phyloP scores from a whole-genome alignment of 75 land plant species.

The Pinus taeda region DNA sequence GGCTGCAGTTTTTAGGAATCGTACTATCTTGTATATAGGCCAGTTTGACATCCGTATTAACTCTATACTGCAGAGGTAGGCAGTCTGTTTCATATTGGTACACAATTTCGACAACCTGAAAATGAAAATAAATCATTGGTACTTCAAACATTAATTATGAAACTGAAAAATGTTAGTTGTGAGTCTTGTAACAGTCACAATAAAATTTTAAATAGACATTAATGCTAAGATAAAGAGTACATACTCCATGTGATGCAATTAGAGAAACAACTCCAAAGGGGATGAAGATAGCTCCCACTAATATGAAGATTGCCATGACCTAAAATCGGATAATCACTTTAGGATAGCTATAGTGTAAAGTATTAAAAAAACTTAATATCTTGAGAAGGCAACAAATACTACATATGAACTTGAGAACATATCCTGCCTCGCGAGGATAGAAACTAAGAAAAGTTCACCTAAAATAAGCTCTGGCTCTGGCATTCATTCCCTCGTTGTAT shows the following conservation, averaged over 20 bases:
- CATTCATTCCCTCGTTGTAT: neutral
- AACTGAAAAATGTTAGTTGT: neutral
- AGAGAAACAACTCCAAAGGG: slow-evolving; percentile 67
- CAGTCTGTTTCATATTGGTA: slow-evolving; percentile 64
- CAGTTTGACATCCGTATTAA: slow-evolving; percentile 43
- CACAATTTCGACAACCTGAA: slow-evolving; percentile 71
- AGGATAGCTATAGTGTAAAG: neutral
- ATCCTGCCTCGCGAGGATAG: neutral
- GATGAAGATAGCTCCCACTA: slow-evolving; percentile 17
- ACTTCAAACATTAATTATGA: neutral
- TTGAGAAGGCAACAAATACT: neutral
- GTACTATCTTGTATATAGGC: slow-evolving; percentile 7
- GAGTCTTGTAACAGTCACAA: no score
- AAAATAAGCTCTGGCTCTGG: neutral
- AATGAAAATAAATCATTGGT: neutral
- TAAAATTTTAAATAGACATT: neutral
- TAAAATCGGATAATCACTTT: slow-evolving; percentile 22
- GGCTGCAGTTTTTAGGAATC: slow-evolving; percentile 30
- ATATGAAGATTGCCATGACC: slow-evolving; percentile 49
- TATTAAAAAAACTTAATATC: neutral
- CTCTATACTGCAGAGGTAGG: slow-evolving; percentile 20
- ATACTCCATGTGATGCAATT: slow-evolving; percentile 53
- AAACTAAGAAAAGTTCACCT: neutral
- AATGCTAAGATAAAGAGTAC: neutral
- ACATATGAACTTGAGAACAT: no score